Conservation (phyloP, 1,139 yeast species). For the Saccharomyces hybrid region DNA sequence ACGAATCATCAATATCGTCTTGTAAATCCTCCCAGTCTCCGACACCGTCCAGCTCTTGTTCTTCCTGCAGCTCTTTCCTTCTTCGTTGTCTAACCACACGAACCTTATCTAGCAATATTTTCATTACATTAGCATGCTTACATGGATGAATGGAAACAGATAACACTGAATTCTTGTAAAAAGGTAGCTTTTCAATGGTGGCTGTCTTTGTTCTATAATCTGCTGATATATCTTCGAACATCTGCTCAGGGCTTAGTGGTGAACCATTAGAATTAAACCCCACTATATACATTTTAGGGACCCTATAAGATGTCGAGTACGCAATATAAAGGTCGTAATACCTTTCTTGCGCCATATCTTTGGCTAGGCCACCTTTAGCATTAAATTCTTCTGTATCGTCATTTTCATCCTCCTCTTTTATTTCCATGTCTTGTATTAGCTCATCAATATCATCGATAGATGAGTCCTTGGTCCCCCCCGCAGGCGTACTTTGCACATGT, state of each 20-base stretch:
- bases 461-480: conserved; percentile 3
- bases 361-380: not conserved
- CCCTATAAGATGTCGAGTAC: conserved; percentile 90
- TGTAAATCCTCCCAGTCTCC: conserved; percentile 39
- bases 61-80: conserved; percentile 23
- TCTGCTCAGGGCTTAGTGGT: conserved; percentile 78
- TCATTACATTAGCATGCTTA: conserved; percentile 91
- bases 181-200: conserved; percentile 89
- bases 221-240: conserved; percentile 89
- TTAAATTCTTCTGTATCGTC: conserved; percentile 32
- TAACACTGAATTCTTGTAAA: conserved; percentile 57
- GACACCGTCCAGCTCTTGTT: conserved; percentile 20
- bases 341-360: conserved; percentile 40
- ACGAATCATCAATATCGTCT: conserved; percentile 38
- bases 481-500: conserved; percentile 8
- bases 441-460: conserved; percentile 37
- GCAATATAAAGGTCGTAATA: conserved; percentile 83
- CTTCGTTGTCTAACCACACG: conserved; percentile 40
- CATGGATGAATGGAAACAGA: conserved; percentile 95
- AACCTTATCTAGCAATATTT: conserved; percentile 66
- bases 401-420: conserved; percentile 39
- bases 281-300: conserved; percentile 86
- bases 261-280: conserved; percentile 81
- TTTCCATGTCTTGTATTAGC: conserved; percentile 34
- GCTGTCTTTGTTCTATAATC: conserved; percentile 95